These are phyloP conservation scores for Camptophora hylomeconis DNA, from an alignment of 2,329 filamentous ascomycete genomes.

Conservation along the genomic window DNA sequence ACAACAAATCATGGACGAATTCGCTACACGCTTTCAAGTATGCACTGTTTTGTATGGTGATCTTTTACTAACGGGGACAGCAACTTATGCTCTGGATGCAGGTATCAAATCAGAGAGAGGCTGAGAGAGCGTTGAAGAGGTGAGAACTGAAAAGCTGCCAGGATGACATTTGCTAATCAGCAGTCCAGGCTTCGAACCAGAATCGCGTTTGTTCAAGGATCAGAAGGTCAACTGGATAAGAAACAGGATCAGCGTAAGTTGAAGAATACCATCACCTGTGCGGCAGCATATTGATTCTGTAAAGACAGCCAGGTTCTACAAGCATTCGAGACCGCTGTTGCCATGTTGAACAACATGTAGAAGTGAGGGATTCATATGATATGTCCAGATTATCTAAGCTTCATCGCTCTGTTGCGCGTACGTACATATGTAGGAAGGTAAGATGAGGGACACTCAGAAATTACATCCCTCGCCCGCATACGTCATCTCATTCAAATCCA, in stretches of 20 bases:
- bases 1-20: constrained; percentile 52
- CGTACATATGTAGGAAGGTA: too few species aligned
- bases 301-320: constrained; percentile 32
- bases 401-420: too few species aligned
- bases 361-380: too few species aligned
- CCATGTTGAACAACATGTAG: too few species aligned
- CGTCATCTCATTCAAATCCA: too few species aligned
- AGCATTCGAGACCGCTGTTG: constrained; percentile 35
- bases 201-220: constrained; percentile 59
- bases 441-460: too few species aligned
- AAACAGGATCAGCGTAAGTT: constrained; percentile 73
- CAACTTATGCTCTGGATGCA: constrained; percentile 71
- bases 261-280: too few species aligned
- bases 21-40: constrained; percentile 53
- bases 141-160: constrained; percentile 21
- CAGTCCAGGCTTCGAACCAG: constrained; percentile 58
- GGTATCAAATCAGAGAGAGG: constrained; percentile 58
- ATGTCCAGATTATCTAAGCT: too few species aligned
- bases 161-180: neutral
- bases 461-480: too few species aligned
- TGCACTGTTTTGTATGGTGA: neutral
- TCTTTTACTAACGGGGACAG: constrained; percentile 31
- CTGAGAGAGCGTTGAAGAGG: constrained; percentile 66
- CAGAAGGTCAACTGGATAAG: constrained; percentile 56
- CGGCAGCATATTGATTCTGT: too few species aligned